Conservation (phyloP, 1,139 yeast genomes). For the Zygosaccharomyces sapae region DNA sequence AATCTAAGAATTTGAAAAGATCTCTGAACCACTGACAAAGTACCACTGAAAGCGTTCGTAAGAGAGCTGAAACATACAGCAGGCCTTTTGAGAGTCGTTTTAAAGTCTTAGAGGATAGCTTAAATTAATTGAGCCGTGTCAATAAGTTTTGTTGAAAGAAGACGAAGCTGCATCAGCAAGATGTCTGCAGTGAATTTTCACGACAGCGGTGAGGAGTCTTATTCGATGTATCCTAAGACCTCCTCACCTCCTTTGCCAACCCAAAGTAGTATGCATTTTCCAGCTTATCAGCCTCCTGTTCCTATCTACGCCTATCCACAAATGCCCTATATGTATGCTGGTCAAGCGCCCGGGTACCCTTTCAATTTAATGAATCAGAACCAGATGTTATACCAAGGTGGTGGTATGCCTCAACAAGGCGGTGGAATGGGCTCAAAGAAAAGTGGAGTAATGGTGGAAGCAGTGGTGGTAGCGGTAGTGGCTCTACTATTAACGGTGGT, state of each 20-base stretch:
- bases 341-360: constrained; percentile 32
- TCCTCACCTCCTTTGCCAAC: constrained; percentile 33
- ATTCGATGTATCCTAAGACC: constrained; percentile 35
- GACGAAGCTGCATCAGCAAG: constrained; percentile 2
- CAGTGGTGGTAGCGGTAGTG: constrained; percentile 11
- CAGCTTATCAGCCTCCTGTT: constrained; percentile 31
- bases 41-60: background rate
- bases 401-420: constrained; percentile 20
- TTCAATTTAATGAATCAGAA: constrained; percentile 32
- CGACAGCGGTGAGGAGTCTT: constrained; percentile 33
- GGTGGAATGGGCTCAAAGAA: constrained; percentile 16
- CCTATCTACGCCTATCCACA: constrained; percentile 33
- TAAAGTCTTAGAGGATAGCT: background rate
- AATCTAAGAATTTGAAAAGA: constrained; percentile 1
- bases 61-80: background rate
- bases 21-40: background rate
- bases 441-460: constrained; percentile 14
- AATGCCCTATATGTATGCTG: constrained; percentile 32
- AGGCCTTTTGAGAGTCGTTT: background rate
- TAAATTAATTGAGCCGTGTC: background rate
- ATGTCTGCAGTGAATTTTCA: constrained; percentile 17
- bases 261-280: constrained; percentile 33
- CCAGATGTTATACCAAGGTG: constrained; percentile 27
- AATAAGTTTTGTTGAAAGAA: background rate
- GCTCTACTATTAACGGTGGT: constrained; percentile 15